Base-by-base conservation (phyloP, 805 yeast genomes). In the Ogataea populi-albae region DNA sequence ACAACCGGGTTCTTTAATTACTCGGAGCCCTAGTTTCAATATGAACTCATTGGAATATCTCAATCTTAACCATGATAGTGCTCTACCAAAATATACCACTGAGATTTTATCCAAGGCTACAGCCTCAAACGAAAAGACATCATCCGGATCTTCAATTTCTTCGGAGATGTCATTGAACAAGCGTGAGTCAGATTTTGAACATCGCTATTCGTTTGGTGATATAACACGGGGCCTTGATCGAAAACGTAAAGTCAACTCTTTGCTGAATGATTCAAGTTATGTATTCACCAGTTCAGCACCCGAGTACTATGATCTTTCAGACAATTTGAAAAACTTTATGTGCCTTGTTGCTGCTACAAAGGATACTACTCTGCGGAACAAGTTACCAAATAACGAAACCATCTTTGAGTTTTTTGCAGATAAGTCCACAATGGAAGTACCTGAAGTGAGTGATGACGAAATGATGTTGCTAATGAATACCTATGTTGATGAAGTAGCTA, bases 321-420 rank as follows among this genome's bases (percentile, higher is more conserved):
- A 51, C 28, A 62, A 66, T 1, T 51, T 67, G 30, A 50, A 67
- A 30, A 69, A 64, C 40, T 61, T 61, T 37, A 66, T 66, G 68
- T 59, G 57, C 43, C 55, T 65, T 17, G 61, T 61, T 37, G 64
- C 64, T 5, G 54, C 64, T 17, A 45, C 55, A 26, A 45, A 49
- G 8, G 54, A 50, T 27, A 38, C 45, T 4, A 41, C 20, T 8
- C 21, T 38, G 4, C 38, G 41, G 17, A 32, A 22, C 34, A 36
- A 32, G 19, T 26, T 50, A 21, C 54, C 56, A 23, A 54, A 52
- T 41, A 50, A 47, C 34, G 55, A 52, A 32, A 43, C 43, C 18
- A 42, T 45, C 6, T 55, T 55, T 38, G 57, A 51, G 31, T 40
- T 49, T n/a, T 54, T 55, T 31, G 43, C 53, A 6, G 56, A 49